These are phyloP conservation scores for Aspergillus taichungensis DNA, from an alignment of 495 filamentous ascomycete genomes.

Conservation along the genomic window DNA sequence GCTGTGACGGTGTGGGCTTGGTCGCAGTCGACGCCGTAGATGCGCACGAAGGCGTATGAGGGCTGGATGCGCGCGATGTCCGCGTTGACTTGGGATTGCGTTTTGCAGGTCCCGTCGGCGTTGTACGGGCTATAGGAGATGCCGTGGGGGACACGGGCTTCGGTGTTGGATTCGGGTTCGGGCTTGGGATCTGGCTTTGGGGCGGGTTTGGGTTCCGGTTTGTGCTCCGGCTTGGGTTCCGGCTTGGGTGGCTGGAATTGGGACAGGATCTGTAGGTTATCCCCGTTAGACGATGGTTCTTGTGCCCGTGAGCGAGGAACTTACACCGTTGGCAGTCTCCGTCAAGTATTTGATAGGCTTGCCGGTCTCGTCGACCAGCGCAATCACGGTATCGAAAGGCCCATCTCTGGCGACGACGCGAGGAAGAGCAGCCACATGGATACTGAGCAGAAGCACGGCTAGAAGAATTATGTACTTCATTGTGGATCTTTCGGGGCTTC, in stretches of 20 bases:
- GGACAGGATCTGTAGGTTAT: too few species aligned
- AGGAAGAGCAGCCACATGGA: constrained; percentile 5
- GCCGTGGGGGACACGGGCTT: constrained; percentile 29
- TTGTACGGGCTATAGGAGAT: constrained; percentile 73
- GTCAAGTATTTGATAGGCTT: too few species aligned
- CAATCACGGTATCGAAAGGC: too few species aligned
- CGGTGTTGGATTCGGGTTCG: neutral
- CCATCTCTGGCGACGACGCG: too few species aligned
- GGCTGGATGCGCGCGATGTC: constrained; percentile 49
- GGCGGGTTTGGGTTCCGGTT: neutral
- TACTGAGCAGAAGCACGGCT: constrained; percentile 8
- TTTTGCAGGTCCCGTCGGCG: constrained; percentile 56
- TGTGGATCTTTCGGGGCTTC: neutral
- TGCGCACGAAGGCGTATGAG: constrained; percentile 53
- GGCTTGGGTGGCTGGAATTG: too few species aligned
- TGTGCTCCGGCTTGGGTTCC: too few species aligned
- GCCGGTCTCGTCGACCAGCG: too few species aligned
- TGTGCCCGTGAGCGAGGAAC: too few species aligned
- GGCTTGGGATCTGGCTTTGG: neutral
- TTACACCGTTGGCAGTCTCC: too few species aligned
- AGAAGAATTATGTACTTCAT: constrained; percentile 8
- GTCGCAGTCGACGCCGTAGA: constrained; percentile 77
- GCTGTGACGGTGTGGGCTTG: constrained; percentile 52
- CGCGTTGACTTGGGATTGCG: constrained; percentile 45
- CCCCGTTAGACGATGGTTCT: too few species aligned